These are phyloP conservation scores for Lasiodiplodia sp. DNA, from an alignment of 2,329 filamentous ascomycete genomes.

Conservation along the genomic window DNA sequence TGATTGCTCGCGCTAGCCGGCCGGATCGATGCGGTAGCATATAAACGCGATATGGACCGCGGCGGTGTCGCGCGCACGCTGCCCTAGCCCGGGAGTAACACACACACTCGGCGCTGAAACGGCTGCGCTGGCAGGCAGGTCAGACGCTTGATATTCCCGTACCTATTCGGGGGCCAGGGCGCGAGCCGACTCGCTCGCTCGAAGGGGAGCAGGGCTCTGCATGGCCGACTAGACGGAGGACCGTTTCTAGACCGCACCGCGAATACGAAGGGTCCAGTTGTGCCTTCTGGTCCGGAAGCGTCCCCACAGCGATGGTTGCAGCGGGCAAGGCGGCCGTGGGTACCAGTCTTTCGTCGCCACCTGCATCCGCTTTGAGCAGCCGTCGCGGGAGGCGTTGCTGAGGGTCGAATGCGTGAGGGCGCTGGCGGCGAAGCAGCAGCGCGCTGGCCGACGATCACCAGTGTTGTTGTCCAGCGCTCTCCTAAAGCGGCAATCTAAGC, in stretches of 20 bases:
- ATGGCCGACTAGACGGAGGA: constrained; percentile 11
- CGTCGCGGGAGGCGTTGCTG: constrained; percentile 7
- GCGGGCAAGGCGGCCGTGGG: neutral
- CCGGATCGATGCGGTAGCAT: constrained; percentile 23
- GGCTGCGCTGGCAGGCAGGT: constrained; percentile 15
- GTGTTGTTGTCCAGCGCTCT: constrained; percentile 18
- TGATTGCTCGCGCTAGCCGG: neutral
- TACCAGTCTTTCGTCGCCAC: constrained; percentile 19
- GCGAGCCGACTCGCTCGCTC: constrained; percentile 11
- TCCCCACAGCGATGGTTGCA: neutral
- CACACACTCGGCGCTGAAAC: constrained; percentile 16
- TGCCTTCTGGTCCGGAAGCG: neutral
- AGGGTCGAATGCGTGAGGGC: neutral
- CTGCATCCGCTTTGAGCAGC: constrained; percentile 3
- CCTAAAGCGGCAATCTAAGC: constrained; percentile 16
- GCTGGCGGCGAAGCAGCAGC: constrained; percentile 2
- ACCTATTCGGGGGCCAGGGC: constrained; percentile 4
- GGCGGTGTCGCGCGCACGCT: constrained; percentile 6
- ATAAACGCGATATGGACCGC: constrained; percentile 14
- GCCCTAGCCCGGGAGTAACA: constrained; percentile 17
- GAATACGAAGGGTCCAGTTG: constrained; percentile 26
- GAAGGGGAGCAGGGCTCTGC: constrained; percentile 14
- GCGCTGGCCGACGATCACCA: constrained; percentile 7
- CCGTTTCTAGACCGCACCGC: constrained; percentile 18
- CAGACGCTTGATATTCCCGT: constrained; percentile 11